Evolutionary conservation across 2,329 filamentous ascomycete genomes (phyloP), one percentile per base, ranked within the genome.

Genomic region (Microsporum audouinii): DNA sequence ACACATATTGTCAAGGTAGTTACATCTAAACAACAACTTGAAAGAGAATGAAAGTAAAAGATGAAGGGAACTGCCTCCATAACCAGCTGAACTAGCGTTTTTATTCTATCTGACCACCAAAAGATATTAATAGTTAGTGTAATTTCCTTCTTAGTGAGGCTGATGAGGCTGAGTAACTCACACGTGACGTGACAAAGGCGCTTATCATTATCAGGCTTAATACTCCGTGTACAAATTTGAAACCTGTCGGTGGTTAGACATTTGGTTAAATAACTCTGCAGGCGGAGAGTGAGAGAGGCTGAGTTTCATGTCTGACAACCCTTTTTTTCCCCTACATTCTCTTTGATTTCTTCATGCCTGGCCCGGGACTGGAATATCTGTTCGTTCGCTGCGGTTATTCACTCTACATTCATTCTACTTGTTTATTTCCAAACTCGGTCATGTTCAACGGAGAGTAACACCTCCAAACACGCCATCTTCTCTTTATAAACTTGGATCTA

Each of bases 201-300:
- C 17, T 23, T 23, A 23, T 23, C 17, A 23, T 1, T 23, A 23
- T 23, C 17, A 23, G 17, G 17, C 17, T 23, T 23, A 23, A 23
- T 23, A 23, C 17, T 23, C 17, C 17, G 17, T 23, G 17, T 23
- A 23, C 17, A 23, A 23, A 23, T 1, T 23, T 23, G 17, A n/a
- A 56, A 38, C 51, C 6, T 34, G 51, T 55, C 51, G 51, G 12
- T n/a, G 31, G 51, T 31, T 6, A 14, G 51, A 36, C 31, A 33
- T 36, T 23, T 34, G 31, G 29, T 34, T 38, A n/a, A 23, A 23
- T 23, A 23, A 23, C 51, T 55, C 51, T 55, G 51, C 51, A 55
- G 51, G 51, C 51, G 38, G 51, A 55, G 43, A 47, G 51, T 34
- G 49, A 36, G 43, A 47, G 49, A 55, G 51, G 51, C 51, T 55